These are phyloP conservation scores for Aegilops speltoides DNA, from an alignment of 176 grass and related monocot genomes.

Conservation along the genomic window DNA sequence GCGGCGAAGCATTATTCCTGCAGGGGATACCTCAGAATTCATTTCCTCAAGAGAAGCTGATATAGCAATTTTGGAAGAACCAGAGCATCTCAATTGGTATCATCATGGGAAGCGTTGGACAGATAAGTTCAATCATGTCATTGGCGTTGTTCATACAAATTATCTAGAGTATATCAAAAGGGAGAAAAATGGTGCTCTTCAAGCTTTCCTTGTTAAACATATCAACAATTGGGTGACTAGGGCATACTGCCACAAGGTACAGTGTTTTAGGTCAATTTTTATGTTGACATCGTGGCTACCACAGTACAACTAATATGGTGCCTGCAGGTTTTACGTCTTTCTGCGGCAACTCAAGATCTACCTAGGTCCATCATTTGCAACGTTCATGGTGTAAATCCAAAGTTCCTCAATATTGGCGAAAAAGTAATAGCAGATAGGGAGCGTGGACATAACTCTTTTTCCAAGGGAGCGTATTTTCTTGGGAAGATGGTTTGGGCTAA, in stretches of 20 bases:
- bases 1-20: conserved; percentile 89
- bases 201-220: conserved; percentile 92
- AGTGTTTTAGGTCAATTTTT: conserved; percentile 19
- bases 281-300: not conserved
- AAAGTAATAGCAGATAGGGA: conserved; percentile 64
- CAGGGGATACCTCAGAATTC: conserved; percentile 85
- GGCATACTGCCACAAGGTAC: conserved; percentile 92
- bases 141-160: conserved; percentile 95
- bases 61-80: conserved; percentile 97
- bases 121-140: conserved; percentile 95
- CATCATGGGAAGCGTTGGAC: conserved; percentile 99
- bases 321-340: conserved; percentile 85
- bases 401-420: conserved; percentile 80
- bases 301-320: conserved; percentile 38
- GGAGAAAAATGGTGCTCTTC: conserved; percentile 89
- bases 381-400: conserved; percentile 85
- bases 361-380: conserved; percentile 90
- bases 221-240: conserved; percentile 97
- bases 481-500: conserved; percentile 99
- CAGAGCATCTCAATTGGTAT: conserved; percentile 99
- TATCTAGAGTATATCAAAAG: conserved; percentile 97
- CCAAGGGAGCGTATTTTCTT: conserved; percentile 84
- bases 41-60: conserved; percentile 90
- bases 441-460: conserved; percentile 53
- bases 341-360: conserved; percentile 82